These are phyloP conservation scores for Colletotrichum lini DNA, from an alignment of 2,329 filamentous ascomycete species.

Conservation along the genomic window DNA sequence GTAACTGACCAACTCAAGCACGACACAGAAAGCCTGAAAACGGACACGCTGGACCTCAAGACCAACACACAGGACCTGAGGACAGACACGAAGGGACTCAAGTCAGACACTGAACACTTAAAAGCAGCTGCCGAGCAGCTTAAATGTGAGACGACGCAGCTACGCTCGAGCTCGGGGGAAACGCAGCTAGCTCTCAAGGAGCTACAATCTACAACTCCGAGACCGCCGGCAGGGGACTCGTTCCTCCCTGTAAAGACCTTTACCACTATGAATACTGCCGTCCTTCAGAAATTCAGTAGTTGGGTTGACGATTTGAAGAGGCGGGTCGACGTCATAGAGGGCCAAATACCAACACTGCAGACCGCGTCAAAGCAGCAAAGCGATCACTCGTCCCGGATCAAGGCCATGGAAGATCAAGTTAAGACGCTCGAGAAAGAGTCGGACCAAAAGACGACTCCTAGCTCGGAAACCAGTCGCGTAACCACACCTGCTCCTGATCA, in stretches of 20 bases:
- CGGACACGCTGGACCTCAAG: neutral
- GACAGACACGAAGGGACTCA: too few relatives aligned
- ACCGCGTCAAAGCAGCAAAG: neutral
- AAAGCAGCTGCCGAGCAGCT: conserved; percentile 1
- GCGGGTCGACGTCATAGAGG: conserved; percentile 2
- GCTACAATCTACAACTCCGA: conserved; percentile 4
- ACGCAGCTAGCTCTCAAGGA: neutral
- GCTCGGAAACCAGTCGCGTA: neutral
- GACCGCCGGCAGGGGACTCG: conserved; percentile 7
- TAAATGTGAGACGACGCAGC: neutral
- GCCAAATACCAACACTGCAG: conserved; percentile 6
- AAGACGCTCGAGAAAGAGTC: conserved; percentile 2
- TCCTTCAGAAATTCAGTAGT: conserved; percentile 1
- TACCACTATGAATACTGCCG: neutral
- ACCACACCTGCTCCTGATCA: neutral
- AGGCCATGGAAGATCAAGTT: neutral
- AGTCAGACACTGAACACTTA: neutral
- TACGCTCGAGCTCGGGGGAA: conserved; percentile 1
- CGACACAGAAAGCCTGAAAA: neutral
- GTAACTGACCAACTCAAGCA: neutral
- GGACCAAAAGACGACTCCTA: neutral
- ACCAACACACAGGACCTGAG: too few relatives aligned
- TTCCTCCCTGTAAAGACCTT: conserved; percentile 11
- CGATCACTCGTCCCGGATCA: neutral
- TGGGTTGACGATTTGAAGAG: conserved; percentile 27